phyloP scores from a whole-genome alignment of 139 green algal species.

The Volvox africanus region DNA sequence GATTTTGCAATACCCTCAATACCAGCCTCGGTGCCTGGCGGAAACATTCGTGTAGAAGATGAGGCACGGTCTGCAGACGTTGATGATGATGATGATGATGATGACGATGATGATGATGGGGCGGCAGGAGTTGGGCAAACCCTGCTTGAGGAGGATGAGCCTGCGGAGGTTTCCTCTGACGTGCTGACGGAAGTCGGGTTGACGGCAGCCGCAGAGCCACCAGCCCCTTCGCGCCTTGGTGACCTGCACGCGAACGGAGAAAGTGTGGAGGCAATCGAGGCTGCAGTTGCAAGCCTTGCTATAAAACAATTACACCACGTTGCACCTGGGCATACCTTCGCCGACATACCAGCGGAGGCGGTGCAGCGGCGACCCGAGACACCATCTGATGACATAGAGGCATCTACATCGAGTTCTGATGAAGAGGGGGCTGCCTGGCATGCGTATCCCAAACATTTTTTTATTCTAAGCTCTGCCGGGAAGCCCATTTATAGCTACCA shows the following conservation, averaged over 20 bases:
- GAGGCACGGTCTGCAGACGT: not conserved
- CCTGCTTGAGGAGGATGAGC: slow-evolving; percentile 8
- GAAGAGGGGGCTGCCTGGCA: slow-evolving; percentile 20
- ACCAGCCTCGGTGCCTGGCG: not conserved
- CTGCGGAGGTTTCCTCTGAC: not conserved
- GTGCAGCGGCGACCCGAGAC: not conserved
- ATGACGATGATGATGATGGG: slow-evolving; percentile 41
- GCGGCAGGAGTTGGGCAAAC: not conserved
- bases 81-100: slow-evolving; percentile 38
- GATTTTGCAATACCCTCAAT: not conserved
- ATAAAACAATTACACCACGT: slow-evolving; percentile 2
- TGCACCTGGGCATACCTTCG: not conserved
- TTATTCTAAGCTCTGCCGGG: slow-evolving; percentile 81
- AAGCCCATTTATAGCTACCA: slow-evolving; percentile 84
- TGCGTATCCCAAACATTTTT: slow-evolving; percentile 73
- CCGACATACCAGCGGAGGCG: not conserved
- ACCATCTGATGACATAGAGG: not conserved
- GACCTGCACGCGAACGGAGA: not conserved
- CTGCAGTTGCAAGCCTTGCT: slow-evolving; percentile 19
- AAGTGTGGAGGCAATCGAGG: slow-evolving; percentile 34
- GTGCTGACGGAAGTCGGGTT: not conserved
- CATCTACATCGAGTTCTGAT: not conserved
- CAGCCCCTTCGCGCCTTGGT: not conserved
- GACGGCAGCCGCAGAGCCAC: not conserved
- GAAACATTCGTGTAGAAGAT: not conserved